A percentile compares a stretch with the other conserved stretches of the same genome.
Evolutionary conservation across 306 rosid genomes (phyloP).

Genomic region (Begonia fuchsioides): DNA sequence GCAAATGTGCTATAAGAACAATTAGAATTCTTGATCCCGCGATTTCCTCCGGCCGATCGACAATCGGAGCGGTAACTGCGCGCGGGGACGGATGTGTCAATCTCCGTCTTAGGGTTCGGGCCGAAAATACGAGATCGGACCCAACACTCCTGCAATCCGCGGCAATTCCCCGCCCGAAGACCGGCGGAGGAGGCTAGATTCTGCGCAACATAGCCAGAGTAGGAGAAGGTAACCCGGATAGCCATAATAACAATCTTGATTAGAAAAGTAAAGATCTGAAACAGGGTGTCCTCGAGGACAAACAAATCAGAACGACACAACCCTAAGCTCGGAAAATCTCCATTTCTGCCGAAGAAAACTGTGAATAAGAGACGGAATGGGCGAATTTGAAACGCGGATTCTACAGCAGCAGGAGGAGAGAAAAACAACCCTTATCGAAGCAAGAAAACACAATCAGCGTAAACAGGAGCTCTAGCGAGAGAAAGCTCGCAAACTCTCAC

Average conservation of each 20-base stretch:
- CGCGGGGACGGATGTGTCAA: slow-evolving; percentile 25
- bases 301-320: slow-evolving; percentile 9
- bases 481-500: not conserved
- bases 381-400: slow-evolving; percentile 23
- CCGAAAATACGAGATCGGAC: slow-evolving; percentile 43
- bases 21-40: slow-evolving; percentile 18
- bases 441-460: not conserved
- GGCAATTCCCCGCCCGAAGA: slow-evolving; percentile 30
- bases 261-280: slow-evolving; percentile 15
- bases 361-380: slow-evolving; percentile 12
- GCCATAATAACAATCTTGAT: slow-evolving; percentile 48
- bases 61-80: slow-evolving; percentile 25
- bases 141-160: slow-evolving; percentile 58
- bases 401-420: slow-evolving; percentile 16
- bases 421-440: not conserved
- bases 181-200: slow-evolving; percentile 61
- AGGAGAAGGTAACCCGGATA: slow-evolving; percentile 50
- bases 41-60: slow-evolving; percentile 11
- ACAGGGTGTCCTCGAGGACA: slow-evolving; percentile 22
- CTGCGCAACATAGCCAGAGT: slow-evolving; percentile 78
- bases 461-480: not conserved
- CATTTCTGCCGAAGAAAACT: slow-evolving; percentile 22
- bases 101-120: slow-evolving; percentile 29
- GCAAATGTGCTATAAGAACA: slow-evolving; percentile 31
- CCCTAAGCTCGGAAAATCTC: slow-evolving; percentile 22